Percentiles rank a stretch among this genome's conserved stretches.
These are phyloP conservation scores for Polygonum maritimum DNA, from an alignment of 148 eudicot genomes.

Conservation along the genomic window DNA sequence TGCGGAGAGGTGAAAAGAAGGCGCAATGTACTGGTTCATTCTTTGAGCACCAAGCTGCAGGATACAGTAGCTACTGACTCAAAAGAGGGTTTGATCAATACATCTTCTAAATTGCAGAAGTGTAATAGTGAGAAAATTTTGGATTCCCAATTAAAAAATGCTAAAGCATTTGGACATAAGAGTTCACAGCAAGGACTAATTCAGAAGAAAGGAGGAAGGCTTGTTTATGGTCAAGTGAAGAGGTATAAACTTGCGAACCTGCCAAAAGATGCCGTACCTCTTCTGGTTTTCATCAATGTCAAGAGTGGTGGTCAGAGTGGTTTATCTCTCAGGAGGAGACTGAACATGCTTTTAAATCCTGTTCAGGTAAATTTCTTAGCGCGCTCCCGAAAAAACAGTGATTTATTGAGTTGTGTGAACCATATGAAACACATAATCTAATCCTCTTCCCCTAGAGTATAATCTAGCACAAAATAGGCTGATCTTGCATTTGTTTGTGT, in stretches of 20 bases:
- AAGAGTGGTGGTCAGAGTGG: constrained; percentile 88
- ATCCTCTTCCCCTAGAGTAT: neutral
- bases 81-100: constrained; percentile 17
- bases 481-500: neutral
- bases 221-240: constrained; percentile 38
- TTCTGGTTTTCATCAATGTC: constrained; percentile 64
- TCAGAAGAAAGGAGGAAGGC: constrained; percentile 34
- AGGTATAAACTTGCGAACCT: constrained; percentile 52
- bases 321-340: constrained; percentile 53
- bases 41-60: constrained; percentile 39
- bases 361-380: constrained; percentile 47
- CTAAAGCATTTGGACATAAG: constrained; percentile 24
- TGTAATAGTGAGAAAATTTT: constrained; percentile 40
- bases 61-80: constrained; percentile 36
- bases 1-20: constrained; percentile 55
- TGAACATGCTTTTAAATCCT: constrained; percentile 78
- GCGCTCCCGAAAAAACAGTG: neutral
- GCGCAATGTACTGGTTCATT: constrained; percentile 38
- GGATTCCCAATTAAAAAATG: constrained; percentile 25
- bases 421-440: neutral
- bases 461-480: neutral
- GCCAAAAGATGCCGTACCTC: constrained; percentile 68
- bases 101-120: constrained; percentile 34
- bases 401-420: neutral
- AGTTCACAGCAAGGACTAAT: constrained; percentile 24